Conservation (phyloP, 2,329 filamentous ascomycete species). For the Pleomassaria siparia region DNA sequence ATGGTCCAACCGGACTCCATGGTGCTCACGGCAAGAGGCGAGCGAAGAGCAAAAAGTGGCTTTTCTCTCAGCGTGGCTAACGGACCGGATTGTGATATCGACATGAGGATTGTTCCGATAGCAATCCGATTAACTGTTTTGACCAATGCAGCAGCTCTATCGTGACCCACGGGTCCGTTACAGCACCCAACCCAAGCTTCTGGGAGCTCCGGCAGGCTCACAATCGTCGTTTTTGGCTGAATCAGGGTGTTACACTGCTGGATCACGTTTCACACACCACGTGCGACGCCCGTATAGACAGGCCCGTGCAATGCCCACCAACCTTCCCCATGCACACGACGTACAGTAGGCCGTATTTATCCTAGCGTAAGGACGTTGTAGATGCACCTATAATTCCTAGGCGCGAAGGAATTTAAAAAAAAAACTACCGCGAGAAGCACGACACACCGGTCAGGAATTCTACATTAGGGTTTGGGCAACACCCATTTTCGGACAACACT, state of each 20-base stretch:
- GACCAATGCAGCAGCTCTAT: slow-evolving; percentile 22
- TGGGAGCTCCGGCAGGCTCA: slow-evolving; percentile 33
- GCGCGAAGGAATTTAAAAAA: slow-evolving; percentile 9
- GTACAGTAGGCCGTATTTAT: not conserved
- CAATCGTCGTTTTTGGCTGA: slow-evolving; percentile 19
- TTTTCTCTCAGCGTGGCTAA: not conserved
- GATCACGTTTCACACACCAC: slow-evolving; percentile 9
- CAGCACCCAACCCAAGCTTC: slow-evolving; percentile 31
- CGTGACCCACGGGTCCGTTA: slow-evolving; percentile 11
- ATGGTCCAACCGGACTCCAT: not conserved
- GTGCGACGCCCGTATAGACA: slow-evolving; percentile 1
- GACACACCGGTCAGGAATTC: slow-evolving; percentile 1
- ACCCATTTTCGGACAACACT: not conserved
- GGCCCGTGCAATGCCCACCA: slow-evolving; percentile 1
- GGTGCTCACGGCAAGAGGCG: not conserved
- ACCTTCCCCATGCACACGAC: not conserved
- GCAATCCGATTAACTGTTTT: slow-evolving; percentile 11
- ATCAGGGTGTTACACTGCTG: slow-evolving; percentile 11
- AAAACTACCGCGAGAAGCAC: slow-evolving; percentile 38
- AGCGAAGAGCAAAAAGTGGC: not conserved
- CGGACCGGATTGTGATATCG: slow-evolving; percentile 5
- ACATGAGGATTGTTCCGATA: slow-evolving; percentile 2
- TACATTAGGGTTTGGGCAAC: not conserved
- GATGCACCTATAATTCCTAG: not conserved
- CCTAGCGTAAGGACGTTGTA: not conserved